Percentiles rank a stretch among this genome's conserved stretches.
These are phyloP conservation scores for Russula foetens DNA, from an alignment of 768 basidiomycete genomes.

Conservation along the genomic window DNA sequence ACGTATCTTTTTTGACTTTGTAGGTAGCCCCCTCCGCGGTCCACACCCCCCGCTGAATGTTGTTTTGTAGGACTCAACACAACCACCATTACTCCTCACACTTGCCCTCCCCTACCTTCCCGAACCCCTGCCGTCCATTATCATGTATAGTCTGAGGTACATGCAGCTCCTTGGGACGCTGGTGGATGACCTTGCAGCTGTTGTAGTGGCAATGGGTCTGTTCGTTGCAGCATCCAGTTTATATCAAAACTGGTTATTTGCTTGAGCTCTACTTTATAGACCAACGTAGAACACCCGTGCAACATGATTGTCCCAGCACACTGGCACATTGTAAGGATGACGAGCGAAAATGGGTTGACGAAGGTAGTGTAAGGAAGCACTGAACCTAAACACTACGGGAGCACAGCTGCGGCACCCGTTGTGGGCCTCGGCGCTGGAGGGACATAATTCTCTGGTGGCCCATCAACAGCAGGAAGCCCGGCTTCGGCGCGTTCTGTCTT, in stretches of 20 bases:
- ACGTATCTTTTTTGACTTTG: slow-evolving; percentile 62
- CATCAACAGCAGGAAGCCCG: slow-evolving; percentile 39
- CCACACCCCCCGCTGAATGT: neutral
- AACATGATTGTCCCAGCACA: neutral
- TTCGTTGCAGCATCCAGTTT: slow-evolving; percentile 29
- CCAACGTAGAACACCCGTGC: neutral
- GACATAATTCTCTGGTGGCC: slow-evolving; percentile 9
- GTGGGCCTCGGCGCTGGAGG: neutral
- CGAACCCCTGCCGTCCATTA: slow-evolving; percentile 50
- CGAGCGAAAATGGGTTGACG: neutral
- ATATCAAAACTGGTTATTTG: slow-evolving; percentile 1
- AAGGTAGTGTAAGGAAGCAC: neutral
- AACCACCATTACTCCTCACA: slow-evolving; percentile 50
- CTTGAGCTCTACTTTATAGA: slow-evolving; percentile 1
- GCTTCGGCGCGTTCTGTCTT: slow-evolving; percentile 38
- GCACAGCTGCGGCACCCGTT: slow-evolving; percentile 21
- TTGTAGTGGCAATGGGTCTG: slow-evolving; percentile 67
- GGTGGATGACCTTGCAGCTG: slow-evolving; percentile 61
- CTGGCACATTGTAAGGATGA: neutral
- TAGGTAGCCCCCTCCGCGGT: slow-evolving; percentile 31
- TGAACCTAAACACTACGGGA: slow-evolving; percentile 10
- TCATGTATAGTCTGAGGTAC: slow-evolving; percentile 59
- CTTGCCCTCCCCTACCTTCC: slow-evolving; percentile 61
- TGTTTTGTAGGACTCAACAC: slow-evolving; percentile 42
- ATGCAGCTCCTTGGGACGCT: slow-evolving; percentile 57